Evolutionary conservation across 371 early-diverging fungal species (phyloP).

Genomic region (Circinella umbellata): DNA sequence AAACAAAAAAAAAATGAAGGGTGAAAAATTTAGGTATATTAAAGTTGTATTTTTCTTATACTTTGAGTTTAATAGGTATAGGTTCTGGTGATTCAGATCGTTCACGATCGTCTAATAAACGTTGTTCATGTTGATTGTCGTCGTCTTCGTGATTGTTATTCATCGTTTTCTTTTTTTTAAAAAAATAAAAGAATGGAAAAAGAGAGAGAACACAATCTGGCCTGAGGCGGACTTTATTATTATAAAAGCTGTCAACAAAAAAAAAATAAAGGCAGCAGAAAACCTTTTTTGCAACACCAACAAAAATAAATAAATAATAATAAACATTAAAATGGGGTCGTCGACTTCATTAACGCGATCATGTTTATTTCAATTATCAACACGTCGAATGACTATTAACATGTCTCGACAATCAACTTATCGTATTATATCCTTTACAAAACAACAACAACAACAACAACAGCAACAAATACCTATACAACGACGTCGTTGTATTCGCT

Average conservation of each 20-base stretch:
- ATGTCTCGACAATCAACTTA: not conserved
- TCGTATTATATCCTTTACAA: not conserved
- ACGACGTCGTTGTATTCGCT: not conserved
- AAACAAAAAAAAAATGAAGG: not conserved
- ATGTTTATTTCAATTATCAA: not conserved
- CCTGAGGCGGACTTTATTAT: not conserved
- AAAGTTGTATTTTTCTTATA: not conserved
- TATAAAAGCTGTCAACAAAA: too few relatives aligned
- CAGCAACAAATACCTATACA: too few relatives aligned
- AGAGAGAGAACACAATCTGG: not conserved
- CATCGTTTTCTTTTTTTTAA: not conserved
- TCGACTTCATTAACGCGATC: slow-evolving; percentile 1
- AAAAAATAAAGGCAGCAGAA: too few relatives aligned
- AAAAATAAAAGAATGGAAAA: not conserved
- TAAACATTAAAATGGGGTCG: not conserved
- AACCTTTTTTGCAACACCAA: not conserved
- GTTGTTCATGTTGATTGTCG: not conserved
- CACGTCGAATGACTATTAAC: not conserved
- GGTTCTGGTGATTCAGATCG: slow-evolving; percentile 7
- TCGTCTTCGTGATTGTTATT: not conserved
- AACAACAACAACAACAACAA: not conserved
- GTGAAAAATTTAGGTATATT: not conserved
- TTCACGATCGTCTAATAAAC: not conserved
- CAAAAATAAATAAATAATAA: too few relatives aligned
- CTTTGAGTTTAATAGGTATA: slow-evolving; percentile 10